phyloP scores from a whole-genome alignment of 1,284 basidiomycete genomes.

The Phylloporus gajari region DNA sequence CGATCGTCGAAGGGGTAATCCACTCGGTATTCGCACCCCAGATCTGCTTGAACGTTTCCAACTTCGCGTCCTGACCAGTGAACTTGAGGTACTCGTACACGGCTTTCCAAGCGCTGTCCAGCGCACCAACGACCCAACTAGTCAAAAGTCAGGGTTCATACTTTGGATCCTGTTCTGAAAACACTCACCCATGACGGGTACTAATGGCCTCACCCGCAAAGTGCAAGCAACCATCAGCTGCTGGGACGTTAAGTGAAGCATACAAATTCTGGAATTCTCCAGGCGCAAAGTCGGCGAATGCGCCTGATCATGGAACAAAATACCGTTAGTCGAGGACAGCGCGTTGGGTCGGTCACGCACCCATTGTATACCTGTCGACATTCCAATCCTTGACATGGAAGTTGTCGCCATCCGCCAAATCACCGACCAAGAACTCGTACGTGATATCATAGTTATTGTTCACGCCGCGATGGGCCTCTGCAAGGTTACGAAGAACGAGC shows the following conservation, averaged over 20 bases:
- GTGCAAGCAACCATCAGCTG: conserved; percentile 24
- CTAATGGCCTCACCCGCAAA: conserved; percentile 37
- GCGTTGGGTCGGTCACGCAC: conserved; percentile 11
- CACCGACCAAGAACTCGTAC: conserved; percentile 13
- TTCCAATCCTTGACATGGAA: conserved; percentile 32
- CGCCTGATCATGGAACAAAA: conserved; percentile 16
- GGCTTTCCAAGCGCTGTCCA: conserved; percentile 39
- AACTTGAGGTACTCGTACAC: conserved; percentile 34
- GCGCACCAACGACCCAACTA: conserved; percentile 38
- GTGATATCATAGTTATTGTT: conserved; percentile 7
- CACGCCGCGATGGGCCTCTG: conserved; percentile 19
- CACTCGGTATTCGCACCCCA: conserved; percentile 40
- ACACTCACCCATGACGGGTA: conserved; percentile 33
- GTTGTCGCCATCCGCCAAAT: conserved; percentile 9
- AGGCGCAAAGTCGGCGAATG: conserved; percentile 30
- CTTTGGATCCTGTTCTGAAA: neutral
- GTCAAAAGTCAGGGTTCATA: neutral
- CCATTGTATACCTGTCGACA: conserved; percentile 18
- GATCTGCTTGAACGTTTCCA: conserved; percentile 16
- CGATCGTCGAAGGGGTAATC: neutral
- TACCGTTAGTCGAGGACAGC: neutral
- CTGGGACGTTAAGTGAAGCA: conserved; percentile 24
- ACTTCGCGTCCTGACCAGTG: conserved; percentile 23
- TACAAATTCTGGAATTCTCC: conserved; percentile 33
- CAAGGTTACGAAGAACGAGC: conserved; percentile 22